Evolutionary conservation across 2,329 filamentous ascomycete genomes (phyloP).

Genomic region (Cladosporium velox): DNA sequence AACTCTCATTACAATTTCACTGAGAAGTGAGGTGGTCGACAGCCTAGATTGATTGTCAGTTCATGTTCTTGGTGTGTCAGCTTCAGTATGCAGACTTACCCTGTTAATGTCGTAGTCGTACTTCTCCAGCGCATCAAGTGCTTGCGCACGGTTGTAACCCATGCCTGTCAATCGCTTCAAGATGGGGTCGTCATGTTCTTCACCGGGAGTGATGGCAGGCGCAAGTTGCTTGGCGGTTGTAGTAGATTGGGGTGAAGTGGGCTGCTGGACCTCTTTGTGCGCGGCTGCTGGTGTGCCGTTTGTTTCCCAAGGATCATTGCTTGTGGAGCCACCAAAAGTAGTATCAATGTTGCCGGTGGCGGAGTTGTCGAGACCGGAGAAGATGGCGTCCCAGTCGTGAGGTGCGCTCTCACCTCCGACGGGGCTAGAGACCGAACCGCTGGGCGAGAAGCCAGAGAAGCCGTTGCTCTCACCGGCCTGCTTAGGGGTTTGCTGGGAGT

Average conservation of each 20-base stretch:
- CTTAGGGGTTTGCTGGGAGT: constrained; percentile 34
- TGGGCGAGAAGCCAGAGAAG: constrained; percentile 29
- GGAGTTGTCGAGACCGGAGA: constrained; percentile 71
- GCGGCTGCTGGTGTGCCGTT: constrained; percentile 17
- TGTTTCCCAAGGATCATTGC: constrained; percentile 34
- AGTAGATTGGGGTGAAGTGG: constrained; percentile 20
- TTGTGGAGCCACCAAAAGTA: constrained; percentile 23
- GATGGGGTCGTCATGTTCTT: constrained; percentile 86
- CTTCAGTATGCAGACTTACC: constrained; percentile 57
- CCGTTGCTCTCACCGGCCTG: constrained; percentile 30
- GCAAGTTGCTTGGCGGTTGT: constrained; percentile 24
- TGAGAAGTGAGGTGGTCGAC: constrained; percentile 28
- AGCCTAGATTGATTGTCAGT: constrained; percentile 18
- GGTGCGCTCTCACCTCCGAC: constrained; percentile 41
- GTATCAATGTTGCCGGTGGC: constrained; percentile 33
- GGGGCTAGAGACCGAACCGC: constrained; percentile 25
- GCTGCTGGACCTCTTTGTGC: constrained; percentile 23
- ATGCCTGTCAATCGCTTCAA: constrained; percentile 86
- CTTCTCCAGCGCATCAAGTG: constrained; percentile 81
- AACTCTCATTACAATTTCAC: background rate
- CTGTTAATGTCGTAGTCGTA: constrained; percentile 95
- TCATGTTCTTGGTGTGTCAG: background rate
- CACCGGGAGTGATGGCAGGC: constrained; percentile 62
- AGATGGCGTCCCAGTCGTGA: constrained; percentile 95
- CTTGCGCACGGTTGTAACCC: constrained; percentile 77